These are phyloP conservation scores for Bryoglossum gracile DNA, from an alignment of 495 filamentous ascomycete genomes.

Conservation along the genomic window DNA sequence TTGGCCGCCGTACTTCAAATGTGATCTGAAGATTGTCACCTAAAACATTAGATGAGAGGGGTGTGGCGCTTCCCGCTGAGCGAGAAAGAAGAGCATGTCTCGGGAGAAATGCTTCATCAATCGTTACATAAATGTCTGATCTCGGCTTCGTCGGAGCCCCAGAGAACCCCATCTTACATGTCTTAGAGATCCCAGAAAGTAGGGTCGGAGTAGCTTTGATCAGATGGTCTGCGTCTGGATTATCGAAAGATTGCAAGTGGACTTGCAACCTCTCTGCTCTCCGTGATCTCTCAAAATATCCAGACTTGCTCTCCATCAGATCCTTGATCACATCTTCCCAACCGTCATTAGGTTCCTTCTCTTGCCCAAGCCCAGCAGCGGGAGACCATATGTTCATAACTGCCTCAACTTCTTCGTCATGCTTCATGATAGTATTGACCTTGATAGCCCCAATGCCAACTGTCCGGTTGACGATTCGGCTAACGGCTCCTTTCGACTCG, in stretches of 20 bases:
- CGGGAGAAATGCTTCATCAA: conserved; percentile 67
- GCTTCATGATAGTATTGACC: conserved; percentile 67
- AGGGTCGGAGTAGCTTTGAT: conserved; percentile 83
- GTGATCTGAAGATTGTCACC: conserved; percentile 80
- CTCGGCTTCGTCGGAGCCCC: conserved; percentile 80
- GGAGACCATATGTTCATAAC: conserved; percentile 75
- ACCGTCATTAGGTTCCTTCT: conserved; percentile 53
- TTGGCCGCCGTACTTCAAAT: conserved; percentile 71
- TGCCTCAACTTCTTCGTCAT: conserved; percentile 69
- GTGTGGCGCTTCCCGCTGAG: conserved; percentile 65
- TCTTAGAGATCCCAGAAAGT: conserved; percentile 70
- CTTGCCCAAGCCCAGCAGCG: conserved; percentile 33
- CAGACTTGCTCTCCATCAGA: conserved; percentile 62
- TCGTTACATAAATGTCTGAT: conserved; percentile 89
- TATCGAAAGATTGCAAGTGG: conserved; percentile 65
- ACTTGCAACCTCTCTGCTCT: conserved; percentile 68
- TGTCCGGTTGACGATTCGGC: conserved; percentile 48
- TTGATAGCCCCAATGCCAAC: conserved; percentile 79
- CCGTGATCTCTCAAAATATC: conserved; percentile 63
- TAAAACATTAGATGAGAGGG: conserved; percentile 51
- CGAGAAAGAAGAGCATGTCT: conserved; percentile 73
- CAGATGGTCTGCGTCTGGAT: conserved; percentile 67
- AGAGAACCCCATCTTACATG: conserved; percentile 88
- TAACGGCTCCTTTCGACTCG: conserved; percentile 27
- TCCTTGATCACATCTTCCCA: conserved; percentile 73